Percentiles rank a stretch among this genome's conserved stretches.
Conservation (phyloP, 2,329 filamentous ascomycete genomes). For the Teratosphaeriaceae sp. region DNA sequence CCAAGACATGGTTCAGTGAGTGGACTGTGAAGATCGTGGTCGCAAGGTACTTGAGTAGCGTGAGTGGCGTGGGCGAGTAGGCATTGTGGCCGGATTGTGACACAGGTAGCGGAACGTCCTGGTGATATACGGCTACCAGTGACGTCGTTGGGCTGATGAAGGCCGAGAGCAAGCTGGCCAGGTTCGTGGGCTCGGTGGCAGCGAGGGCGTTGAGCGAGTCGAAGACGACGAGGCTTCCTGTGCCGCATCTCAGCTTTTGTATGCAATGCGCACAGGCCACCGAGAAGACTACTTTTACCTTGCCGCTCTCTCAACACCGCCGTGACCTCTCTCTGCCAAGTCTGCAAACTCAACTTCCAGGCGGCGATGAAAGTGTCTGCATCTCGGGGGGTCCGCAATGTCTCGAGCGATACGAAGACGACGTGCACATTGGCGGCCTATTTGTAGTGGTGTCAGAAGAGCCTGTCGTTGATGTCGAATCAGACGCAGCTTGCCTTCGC, state of each 20-base stretch:
- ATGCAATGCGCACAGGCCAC: too few species aligned
- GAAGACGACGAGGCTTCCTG: constrained; percentile 69
- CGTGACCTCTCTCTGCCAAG: constrained; percentile 26
- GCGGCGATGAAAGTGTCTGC: constrained; percentile 58
- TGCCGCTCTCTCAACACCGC: constrained; percentile 15
- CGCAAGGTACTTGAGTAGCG: constrained; percentile 74
- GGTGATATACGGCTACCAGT: constrained; percentile 74
- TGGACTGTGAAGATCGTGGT: constrained; percentile 74
- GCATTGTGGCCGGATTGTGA: constrained; percentile 27
- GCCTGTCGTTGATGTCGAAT: constrained; percentile 2
- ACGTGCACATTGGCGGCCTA: constrained; percentile 62
- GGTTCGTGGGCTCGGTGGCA: constrained; percentile 48
- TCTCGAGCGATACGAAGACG: constrained; percentile 72
- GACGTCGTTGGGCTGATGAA: constrained; percentile 61
- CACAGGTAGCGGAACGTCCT: constrained; percentile 51
- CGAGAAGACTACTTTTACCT: constrained; percentile 16
- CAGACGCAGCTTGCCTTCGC: constrained; percentile 54
- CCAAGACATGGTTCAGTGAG: constrained; percentile 67
- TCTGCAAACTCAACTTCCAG: constrained; percentile 24
- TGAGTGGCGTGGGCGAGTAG: constrained; percentile 63
- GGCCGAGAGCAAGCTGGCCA: constrained; percentile 64
- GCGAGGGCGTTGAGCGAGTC: constrained; percentile 69
- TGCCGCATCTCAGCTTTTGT: background rate
- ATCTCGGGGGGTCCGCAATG: constrained; percentile 56
- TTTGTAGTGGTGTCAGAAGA: too few species aligned